phyloP scores from a whole-genome alignment of 148 eudicot species.

The Vaccinium corymbosum region DNA sequence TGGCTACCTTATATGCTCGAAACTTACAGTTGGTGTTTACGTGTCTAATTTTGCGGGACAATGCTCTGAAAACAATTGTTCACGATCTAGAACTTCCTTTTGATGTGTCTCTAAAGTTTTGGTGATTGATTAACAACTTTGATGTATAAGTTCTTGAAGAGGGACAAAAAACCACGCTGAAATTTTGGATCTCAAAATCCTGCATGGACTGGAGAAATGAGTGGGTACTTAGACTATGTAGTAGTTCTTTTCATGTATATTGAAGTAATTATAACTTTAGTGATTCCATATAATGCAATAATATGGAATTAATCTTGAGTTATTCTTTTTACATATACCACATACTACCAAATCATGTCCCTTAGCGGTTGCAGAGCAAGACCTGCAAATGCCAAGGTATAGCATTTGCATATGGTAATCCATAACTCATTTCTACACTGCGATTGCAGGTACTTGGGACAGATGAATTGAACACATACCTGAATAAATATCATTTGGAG shows the following conservation, averaged over 20 bases:
- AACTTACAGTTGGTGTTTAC: neutral
- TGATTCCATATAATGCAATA: neutral
- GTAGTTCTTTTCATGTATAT: neutral
- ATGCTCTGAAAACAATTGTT: neutral
- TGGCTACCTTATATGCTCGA: neutral
- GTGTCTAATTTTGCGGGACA: neutral
- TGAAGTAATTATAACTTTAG: too few relatives aligned
- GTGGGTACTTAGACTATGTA: neutral
- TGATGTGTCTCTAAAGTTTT: neutral
- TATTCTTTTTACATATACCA: neutral
- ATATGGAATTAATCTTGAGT: neutral
- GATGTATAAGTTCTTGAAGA: neutral
- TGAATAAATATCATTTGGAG: constrained; percentile 42
- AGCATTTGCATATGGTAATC: neutral
- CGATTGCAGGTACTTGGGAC: constrained; percentile 49
- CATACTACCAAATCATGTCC: constrained; percentile 7
- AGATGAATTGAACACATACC: constrained; percentile 45
- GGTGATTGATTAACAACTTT: neutral
- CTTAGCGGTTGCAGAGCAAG: neutral
- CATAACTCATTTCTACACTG: constrained; percentile 4
- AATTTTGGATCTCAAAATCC: neutral
- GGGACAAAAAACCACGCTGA: neutral
- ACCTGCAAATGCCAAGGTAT: constrained; percentile 3
- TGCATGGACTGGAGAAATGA: neutral
- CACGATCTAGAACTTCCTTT: neutral